Evolutionary conservation across 1,284 basidiomycete genomes (phyloP).

Genomic region (Ceratobasidium theobromae): DNA sequence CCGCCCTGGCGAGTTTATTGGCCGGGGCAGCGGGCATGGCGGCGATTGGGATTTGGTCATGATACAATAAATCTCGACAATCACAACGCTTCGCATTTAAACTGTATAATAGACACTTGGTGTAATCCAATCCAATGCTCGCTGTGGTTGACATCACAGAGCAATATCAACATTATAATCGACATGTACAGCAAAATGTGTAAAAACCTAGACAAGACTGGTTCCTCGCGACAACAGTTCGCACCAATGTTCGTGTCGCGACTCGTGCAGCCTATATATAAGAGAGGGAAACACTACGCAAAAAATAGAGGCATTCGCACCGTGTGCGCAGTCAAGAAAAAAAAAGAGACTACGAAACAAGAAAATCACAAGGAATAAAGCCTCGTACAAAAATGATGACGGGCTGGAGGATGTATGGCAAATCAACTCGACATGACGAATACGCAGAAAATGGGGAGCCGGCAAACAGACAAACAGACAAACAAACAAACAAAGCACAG

Average conservation of each 20-base stretch:
- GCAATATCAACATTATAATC: constrained; percentile 28
- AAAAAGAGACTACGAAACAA: neutral
- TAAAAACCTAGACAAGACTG: constrained; percentile 12
- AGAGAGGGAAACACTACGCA: neutral
- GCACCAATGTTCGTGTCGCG: constrained; percentile 15
- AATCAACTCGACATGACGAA: no score
- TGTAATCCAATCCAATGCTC: neutral
- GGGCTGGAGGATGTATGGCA: neutral
- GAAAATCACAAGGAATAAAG: constrained; percentile 16
- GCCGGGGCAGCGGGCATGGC: constrained; percentile 40
- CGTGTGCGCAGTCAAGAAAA: neutral
- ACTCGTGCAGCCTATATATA: constrained; percentile 18
- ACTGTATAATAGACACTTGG: neutral
- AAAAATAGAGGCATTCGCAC: neutral
- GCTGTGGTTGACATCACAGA: constrained; percentile 12
- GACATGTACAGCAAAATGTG: neutral
- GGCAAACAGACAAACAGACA: neutral
- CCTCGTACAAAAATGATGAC: neutral
- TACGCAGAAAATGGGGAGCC: no score
- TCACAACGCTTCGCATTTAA: no score
- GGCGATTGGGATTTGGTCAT: constrained; percentile 38
- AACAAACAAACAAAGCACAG: neutral
- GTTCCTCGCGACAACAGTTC: constrained; percentile 9
- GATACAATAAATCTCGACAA: neutral
- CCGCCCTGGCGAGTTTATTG: constrained; percentile 38